Base-by-base conservation (phyloP, 164 flowering plant genomes). In the Akebia trifoliata region DNA sequence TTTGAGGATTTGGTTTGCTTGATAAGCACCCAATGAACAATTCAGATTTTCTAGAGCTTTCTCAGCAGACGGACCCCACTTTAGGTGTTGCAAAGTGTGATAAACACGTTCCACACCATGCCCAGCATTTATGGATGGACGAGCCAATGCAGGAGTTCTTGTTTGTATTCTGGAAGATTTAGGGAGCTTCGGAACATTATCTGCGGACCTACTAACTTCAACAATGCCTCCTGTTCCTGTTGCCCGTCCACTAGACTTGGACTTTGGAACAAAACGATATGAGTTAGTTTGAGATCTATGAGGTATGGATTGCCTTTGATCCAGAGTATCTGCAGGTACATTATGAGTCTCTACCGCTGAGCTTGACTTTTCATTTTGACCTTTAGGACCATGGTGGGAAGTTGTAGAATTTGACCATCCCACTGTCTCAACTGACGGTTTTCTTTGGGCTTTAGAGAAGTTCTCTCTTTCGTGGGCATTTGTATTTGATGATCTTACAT, bases 1-100 rank as follows among this genome's bases (percentile, higher is more conserved):
- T 75, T 94, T 94, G 4, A 94, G 80, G 44, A 94, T 63, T 71
- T 94, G 97, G 73, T 94, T 94, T 49, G 96, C 97, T 57, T 81
- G 96, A 67, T 79, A 94, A 24, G 86, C 85, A 79, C 89, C 87
- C 50, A 94, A 56, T 11, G 71, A 69, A 58, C 49, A 77, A 53
- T 72, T 76, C 4, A 87, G 75, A 59, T 77, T 78, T 26, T 55
- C 64, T 36, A 94, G 80, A 68, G 95, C 88, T 57, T 76, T 71
- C 69, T 90, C 97, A 4, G 91, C 76, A n/a, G 81, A 74, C 38
- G 85, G 81, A 8, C 96, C 86, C 97, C 89, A 89, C 60, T 69
- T 80, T 28, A 69, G 55, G 53, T 69, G 69, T 37, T 61, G 60
- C 68, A 90, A 60, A 50, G 79, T 73, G n/a, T 60, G 67, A 65